Evolutionary conservation across 495 filamentous ascomycete species (phyloP).

Genomic region (Annulohypoxylon bovei): DNA sequence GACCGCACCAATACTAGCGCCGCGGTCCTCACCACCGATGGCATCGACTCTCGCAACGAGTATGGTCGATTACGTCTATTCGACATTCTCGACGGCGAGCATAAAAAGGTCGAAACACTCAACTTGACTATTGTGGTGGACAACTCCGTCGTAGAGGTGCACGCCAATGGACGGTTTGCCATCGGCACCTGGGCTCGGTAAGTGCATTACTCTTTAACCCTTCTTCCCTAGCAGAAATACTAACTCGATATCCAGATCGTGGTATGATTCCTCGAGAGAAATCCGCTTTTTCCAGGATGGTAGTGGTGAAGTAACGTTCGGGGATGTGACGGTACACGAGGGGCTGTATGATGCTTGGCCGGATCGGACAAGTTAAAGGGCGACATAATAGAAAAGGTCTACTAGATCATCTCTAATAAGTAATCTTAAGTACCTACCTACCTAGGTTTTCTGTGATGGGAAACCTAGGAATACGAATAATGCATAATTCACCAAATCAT

Average conservation of each 20-base stretch:
- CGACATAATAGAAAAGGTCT: too few relatives aligned
- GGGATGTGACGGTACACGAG: conserved; percentile 36
- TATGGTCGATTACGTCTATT: conserved; percentile 44
- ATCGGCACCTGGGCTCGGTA: conserved; percentile 46
- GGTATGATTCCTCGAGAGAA: conserved; percentile 35
- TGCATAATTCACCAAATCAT: not conserved
- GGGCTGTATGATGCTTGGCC: conserved; percentile 40
- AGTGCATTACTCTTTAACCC: not conserved
- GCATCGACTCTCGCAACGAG: conserved; percentile 35
- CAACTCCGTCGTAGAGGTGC: conserved; percentile 53
- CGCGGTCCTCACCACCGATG: conserved; percentile 40
- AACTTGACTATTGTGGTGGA: conserved; percentile 53
- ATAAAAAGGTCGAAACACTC: conserved; percentile 39
- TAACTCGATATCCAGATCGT: conserved; percentile 29
- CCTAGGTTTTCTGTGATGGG: too few relatives aligned
- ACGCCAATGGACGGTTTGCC: conserved; percentile 54
- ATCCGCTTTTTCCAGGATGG: conserved; percentile 41
- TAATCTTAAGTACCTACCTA: too few relatives aligned
- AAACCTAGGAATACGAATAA: not conserved
- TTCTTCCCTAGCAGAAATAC: not conserved
- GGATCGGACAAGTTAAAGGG: not conserved
- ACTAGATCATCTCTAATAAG: not conserved
- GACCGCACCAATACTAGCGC: conserved; percentile 43
- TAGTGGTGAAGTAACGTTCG: conserved; percentile 26
- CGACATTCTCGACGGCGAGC: conserved; percentile 22